Base-by-base conservation (phyloP, 805 yeast species). In the Wickerhamiella sergipiensis region DNA sequence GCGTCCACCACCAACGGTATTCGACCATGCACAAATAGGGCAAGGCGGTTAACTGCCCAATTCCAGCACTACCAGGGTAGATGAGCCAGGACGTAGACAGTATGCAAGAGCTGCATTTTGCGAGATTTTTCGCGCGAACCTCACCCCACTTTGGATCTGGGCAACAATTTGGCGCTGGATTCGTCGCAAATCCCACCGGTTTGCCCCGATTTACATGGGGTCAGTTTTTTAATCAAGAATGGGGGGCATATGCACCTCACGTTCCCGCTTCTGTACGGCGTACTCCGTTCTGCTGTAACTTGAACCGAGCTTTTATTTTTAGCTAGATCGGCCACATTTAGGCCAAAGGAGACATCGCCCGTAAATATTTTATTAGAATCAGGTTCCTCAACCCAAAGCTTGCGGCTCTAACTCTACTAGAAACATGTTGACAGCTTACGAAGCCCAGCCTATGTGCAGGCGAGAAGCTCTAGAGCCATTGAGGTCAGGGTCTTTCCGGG, bases 141-240 rank as follows among this genome's bases (percentile, higher is more conserved):
- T 38, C 21, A 17, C n/a, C 18, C 19, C 19, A 38, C 21, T 7
- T 2, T 15, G 42, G 21, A 6, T 15, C 42, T 84, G 71, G 46
- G 79, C 66, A 17, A 50, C 59, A 52, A 58, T 63, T 4, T 23
- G 2, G 43, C 18, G 8, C 8, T 24, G 8, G 26, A 24, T 6
- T 24, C 8, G 26, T 6, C 8, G 26, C 26, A 8, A 5, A 5
- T 6, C 8, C 26, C 8, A 24, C 26, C 26, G 26, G 8, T 6
- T 8, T 24, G 8, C 8, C 26, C 8, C 8, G 8, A 8, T 24
- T 24, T 24, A 24, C 26, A 24, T 24, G 26, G 26, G 26, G 26
- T 24, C 8, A 8, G 5, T 24, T 24, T 24, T 24, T 24, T 24
- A 6, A 24, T 24, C 8, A 24, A 24, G 26, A 8, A 24, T 24